Evolutionary conservation across 73 alveolate species (phyloP).

Genomic region (Paramecium primaurelia): DNA sequence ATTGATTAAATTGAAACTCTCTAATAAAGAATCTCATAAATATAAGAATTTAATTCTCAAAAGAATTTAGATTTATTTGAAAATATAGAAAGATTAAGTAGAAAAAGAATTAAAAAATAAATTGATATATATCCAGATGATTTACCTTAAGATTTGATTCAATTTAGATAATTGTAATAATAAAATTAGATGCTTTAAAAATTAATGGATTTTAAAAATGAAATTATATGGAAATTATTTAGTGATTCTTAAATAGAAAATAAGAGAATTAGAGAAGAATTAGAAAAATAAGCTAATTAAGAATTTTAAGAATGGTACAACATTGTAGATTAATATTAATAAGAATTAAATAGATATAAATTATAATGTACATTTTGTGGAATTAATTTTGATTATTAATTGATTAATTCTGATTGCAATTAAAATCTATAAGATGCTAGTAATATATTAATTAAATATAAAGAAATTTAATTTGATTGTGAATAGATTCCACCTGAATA

Average conservation of each 20-base stretch:
- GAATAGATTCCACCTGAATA: not conserved
- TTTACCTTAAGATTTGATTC: not conserved
- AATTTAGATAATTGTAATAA: not conserved
- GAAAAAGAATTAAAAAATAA: not conserved
- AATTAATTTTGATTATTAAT: not conserved
- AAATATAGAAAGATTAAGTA: not conserved
- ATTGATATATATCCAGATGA: conserved; percentile 8
- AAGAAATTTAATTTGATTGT: not conserved
- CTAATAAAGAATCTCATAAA: not conserved
- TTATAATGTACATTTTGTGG: conserved; percentile 20
- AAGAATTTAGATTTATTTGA: not conserved
- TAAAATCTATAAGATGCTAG: not conserved
- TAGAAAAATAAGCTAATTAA: conserved; percentile 6
- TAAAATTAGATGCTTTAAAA: not conserved
- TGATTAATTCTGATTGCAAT: not conserved
- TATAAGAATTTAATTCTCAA: not conserved
- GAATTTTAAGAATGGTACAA: not conserved
- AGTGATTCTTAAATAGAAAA: not conserved
- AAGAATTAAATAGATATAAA: conserved; percentile 1
- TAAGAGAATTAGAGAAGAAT: not conserved
- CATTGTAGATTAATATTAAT: not conserved
- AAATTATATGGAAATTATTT: not conserved
- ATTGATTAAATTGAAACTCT: not conserved
- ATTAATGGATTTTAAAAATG: conserved; percentile 30
- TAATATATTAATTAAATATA: not conserved